A percentile compares a stretch with the other conserved stretches of the same genome.
Conservation (phyloP, 139 green algal species). For the Coelastrella sp. region DNA sequence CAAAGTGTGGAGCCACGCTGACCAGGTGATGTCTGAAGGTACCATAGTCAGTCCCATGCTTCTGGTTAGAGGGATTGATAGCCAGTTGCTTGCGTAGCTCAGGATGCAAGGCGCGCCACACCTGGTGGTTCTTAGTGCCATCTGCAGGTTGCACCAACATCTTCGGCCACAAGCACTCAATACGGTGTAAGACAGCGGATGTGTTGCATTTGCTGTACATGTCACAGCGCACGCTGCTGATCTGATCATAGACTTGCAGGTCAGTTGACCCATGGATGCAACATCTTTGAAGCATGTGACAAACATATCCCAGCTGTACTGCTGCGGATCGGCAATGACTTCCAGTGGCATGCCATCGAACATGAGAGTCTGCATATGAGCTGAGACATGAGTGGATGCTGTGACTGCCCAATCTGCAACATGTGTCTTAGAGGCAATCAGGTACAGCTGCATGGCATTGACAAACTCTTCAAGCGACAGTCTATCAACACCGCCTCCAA, state of each 20-base stretch:
- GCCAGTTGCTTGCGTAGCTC: not conserved
- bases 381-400: not conserved
- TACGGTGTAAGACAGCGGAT: not conserved
- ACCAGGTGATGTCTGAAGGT: not conserved
- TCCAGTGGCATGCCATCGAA: not conserved
- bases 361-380: not conserved
- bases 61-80: not conserved
- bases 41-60: not conserved
- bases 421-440: not conserved
- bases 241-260: not conserved
- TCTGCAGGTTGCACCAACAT: slow-evolving; percentile 1
- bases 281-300: not conserved
- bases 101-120: not conserved
- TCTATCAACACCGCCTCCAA: not conserved
- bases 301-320: not conserved
- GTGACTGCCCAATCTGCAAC: not conserved
- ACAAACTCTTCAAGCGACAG: not conserved
- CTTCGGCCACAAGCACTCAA: not conserved
- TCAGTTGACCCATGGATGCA: slow-evolving; percentile 5
- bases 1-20: not conserved
- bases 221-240: not conserved
- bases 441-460: not conserved
- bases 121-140: slow-evolving; percentile 1
- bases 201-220: not conserved
- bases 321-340: not conserved